Percentiles rank a stretch among this genome's conserved stretches.
Evolutionary conservation across 768 basidiomycete genomes (phyloP).

Genomic region (Suillus spraguei): DNA sequence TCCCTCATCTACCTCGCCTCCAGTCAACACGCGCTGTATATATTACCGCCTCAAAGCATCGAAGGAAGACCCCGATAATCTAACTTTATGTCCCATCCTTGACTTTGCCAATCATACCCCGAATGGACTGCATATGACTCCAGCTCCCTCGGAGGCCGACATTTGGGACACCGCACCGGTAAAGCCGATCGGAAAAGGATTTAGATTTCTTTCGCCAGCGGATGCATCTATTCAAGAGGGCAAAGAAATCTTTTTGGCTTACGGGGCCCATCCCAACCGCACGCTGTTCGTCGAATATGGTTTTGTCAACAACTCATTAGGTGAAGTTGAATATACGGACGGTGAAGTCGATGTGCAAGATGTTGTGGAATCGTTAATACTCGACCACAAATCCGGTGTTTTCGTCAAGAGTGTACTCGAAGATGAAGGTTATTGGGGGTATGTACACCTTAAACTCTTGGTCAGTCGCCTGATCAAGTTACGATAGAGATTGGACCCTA

Average conservation of each 20-base stretch:
- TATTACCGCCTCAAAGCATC: conserved; percentile 60
- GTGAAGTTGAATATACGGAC: conserved; percentile 29
- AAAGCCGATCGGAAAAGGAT: conserved; percentile 42
- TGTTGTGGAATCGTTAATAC: conserved; percentile 52
- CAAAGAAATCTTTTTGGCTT: conserved; percentile 76
- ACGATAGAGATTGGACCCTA: conserved; percentile 76
- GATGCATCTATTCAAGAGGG: conserved; percentile 43
- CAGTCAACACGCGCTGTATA: conserved; percentile 93
- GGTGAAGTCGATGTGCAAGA: conserved; percentile 70
- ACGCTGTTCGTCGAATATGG: conserved; percentile 90
- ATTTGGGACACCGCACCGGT: conserved; percentile 40
- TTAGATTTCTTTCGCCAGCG: conserved; percentile 53
- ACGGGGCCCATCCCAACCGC: conserved; percentile 79
- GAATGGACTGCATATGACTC: conserved; percentile 44
- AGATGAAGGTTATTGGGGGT: conserved; percentile 87
- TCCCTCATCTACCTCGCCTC: conserved; percentile 15
- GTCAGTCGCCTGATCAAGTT: neutral
- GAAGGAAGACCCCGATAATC: conserved; percentile 65
- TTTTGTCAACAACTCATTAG: conserved; percentile 55
- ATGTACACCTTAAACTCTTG: conserved; percentile 21
- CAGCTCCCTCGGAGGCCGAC: conserved; percentile 38
- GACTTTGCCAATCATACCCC: conserved; percentile 87
- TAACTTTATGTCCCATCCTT: conserved; percentile 86
- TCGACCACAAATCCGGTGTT: conserved; percentile 40
- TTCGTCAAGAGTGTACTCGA: conserved; percentile 57